Conservation (phyloP, 495 filamentous ascomycete genomes). For the Aspergillus kassunensis region DNA sequence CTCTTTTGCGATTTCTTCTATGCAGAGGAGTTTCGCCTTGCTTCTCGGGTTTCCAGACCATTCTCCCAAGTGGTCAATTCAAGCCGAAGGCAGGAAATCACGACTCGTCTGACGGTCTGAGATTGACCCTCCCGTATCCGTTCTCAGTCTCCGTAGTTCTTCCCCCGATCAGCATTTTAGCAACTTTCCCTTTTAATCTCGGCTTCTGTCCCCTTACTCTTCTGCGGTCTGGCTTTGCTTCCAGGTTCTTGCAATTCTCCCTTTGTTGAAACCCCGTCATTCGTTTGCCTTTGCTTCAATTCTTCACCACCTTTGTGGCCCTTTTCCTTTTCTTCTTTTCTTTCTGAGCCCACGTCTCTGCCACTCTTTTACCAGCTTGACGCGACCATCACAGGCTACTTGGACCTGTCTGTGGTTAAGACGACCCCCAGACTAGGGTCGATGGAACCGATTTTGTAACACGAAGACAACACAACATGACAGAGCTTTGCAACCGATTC, state of each 20-base stretch:
- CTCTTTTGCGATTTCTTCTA: background rate
- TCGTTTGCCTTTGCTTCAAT: conserved; percentile 28
- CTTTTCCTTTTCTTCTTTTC: conserved; percentile 5
- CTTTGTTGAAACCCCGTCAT: conserved; percentile 24
- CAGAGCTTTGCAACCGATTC: conserved; percentile 1
- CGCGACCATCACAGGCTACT: conserved; percentile 6
- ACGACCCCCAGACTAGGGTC: background rate
- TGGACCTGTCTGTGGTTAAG: conserved; percentile 22
- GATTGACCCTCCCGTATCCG: no score
- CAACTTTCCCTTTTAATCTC: conserved; percentile 3
- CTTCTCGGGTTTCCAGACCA: no score
- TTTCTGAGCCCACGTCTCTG: conserved; percentile 8
- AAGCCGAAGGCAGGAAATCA: conserved; percentile 6
- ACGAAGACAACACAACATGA: conserved; percentile 13
- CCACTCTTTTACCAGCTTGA: conserved; percentile 23
- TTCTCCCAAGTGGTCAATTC: background rate
- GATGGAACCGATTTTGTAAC: background rate
- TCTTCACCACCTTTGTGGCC: conserved; percentile 15
- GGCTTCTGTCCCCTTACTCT: background rate
- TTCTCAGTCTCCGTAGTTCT: conserved; percentile 1
- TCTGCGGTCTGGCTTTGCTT: background rate
- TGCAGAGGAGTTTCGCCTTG: no score
- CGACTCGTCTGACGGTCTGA: background rate
- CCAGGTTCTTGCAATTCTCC: conserved; percentile 6
- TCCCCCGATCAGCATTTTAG: conserved; percentile 3